Conservation (phyloP, 2,329 filamentous ascomycete genomes). For the Fusarium sp. region DNA sequence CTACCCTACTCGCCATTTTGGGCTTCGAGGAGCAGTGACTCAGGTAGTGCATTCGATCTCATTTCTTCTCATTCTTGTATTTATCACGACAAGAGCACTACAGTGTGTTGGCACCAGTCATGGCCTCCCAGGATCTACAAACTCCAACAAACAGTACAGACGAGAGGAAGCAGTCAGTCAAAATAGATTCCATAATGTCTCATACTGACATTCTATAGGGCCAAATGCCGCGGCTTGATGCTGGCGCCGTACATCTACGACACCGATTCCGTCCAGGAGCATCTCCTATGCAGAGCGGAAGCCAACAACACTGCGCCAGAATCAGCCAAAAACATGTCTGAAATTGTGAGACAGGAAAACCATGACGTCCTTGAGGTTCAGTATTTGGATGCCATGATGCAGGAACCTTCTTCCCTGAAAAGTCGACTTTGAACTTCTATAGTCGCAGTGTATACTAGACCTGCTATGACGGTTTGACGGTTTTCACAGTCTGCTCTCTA, state of each 20-base stretch:
- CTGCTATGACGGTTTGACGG: background rate
- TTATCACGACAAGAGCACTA: background rate
- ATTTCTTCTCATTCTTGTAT: background rate
- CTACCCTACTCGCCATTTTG: constrained; percentile 8
- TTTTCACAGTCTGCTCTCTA: background rate
- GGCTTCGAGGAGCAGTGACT: background rate
- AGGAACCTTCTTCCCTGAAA: background rate
- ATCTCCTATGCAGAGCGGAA: background rate
- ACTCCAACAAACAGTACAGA: too few relatives aligned
- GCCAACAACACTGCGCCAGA: background rate
- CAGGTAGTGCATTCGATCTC: background rate
- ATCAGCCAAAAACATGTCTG: background rate
- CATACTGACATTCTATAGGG: background rate
- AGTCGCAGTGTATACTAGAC: background rate
- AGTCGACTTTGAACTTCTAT: background rate
- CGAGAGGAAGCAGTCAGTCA: background rate
- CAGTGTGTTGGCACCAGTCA: background rate
- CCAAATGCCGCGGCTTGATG: background rate
- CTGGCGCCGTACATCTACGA: constrained; percentile 10
- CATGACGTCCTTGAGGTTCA: background rate
- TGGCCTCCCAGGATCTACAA: background rate
- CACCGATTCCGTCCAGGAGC: background rate
- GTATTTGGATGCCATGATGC: background rate
- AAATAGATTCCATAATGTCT: accelerated
- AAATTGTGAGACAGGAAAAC: background rate